A percentile compares a stretch with the other conserved stretches of the same genome.
phyloP scores from a whole-genome alignment of 305 asterid genomes.

The Fraxinus greggii region DNA sequence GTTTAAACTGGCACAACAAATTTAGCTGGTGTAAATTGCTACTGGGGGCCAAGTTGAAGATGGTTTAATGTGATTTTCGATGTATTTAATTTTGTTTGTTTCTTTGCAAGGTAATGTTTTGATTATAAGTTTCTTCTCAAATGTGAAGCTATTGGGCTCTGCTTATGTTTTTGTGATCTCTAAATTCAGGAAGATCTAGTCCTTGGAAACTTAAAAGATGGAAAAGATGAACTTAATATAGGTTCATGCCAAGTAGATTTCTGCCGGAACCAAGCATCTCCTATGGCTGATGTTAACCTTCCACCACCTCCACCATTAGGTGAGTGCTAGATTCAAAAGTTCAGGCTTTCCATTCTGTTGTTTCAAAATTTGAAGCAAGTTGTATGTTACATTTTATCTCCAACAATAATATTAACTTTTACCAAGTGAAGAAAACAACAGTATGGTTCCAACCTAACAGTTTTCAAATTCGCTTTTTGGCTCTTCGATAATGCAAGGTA shows the following conservation, averaged over 20 bases:
- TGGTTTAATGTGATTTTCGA: neutral
- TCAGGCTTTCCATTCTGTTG: neutral
- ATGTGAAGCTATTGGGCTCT: constrained; percentile 4
- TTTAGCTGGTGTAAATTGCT: neutral
- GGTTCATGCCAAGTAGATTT: constrained; percentile 25
- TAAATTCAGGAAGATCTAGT: constrained; percentile 40
- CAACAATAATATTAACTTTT: neutral
- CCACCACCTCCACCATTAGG: constrained; percentile 59
- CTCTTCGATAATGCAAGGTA: neutral
- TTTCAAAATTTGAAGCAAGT: neutral
- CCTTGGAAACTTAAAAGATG: constrained; percentile 25
- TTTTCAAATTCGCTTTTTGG: neutral
- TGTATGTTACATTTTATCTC: neutral
- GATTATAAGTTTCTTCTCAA: neutral
- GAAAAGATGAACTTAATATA: constrained; percentile 27
- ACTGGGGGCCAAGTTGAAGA: neutral
- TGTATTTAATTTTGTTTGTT: neutral
- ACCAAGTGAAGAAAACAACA: neutral
- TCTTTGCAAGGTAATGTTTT: neutral
- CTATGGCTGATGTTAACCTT: constrained; percentile 31
- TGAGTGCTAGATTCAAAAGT: constrained; percentile 26
- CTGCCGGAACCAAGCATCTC: constrained; percentile 26
- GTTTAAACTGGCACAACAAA: neutral
- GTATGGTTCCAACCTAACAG: neutral
- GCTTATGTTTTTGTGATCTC: constrained; percentile 21